A percentile compares a stretch with the other conserved stretches of the same genome.
phyloP scores from a whole-genome alignment of 805 yeast genomes.

The Starmera dryadoides region DNA sequence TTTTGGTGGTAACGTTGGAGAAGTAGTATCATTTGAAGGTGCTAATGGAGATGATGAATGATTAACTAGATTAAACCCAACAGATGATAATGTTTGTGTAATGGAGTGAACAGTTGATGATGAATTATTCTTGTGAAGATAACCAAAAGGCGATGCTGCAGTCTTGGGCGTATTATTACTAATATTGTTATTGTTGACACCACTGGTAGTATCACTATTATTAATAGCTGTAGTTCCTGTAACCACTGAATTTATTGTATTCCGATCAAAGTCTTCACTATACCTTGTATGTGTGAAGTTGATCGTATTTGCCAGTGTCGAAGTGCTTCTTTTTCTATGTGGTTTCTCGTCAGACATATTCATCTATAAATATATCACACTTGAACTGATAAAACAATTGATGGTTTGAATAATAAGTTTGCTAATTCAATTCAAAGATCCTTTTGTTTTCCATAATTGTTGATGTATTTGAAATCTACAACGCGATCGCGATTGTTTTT shows the following conservation, averaged over 20 bases:
- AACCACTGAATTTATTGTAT: no score
- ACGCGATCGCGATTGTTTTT: not conserved
- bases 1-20: conserved; percentile 1
- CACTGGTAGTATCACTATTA: no score
- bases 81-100: conserved; percentile 18
- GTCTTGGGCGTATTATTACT: not conserved
- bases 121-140: conserved; percentile 13
- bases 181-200: not conserved
- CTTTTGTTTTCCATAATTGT: no score
- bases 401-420: no score
- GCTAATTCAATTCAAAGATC: no score
- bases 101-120: conserved; percentile 18
- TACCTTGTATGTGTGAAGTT: conserved; percentile 18
- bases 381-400: no score
- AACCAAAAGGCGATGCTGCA: conserved; percentile 4
- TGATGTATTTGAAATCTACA: no score
- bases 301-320: conserved; percentile 20
- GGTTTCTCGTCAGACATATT: no score
- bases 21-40: not conserved
- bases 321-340: conserved; percentile 16
- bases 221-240: no score
- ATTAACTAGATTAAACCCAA: conserved; percentile 12
- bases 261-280: conserved; percentile 1
- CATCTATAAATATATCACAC: no score
- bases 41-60: not conserved